Conservation (phyloP, 768 basidiomycete genomes). For the Leccinum boreale region DNA sequence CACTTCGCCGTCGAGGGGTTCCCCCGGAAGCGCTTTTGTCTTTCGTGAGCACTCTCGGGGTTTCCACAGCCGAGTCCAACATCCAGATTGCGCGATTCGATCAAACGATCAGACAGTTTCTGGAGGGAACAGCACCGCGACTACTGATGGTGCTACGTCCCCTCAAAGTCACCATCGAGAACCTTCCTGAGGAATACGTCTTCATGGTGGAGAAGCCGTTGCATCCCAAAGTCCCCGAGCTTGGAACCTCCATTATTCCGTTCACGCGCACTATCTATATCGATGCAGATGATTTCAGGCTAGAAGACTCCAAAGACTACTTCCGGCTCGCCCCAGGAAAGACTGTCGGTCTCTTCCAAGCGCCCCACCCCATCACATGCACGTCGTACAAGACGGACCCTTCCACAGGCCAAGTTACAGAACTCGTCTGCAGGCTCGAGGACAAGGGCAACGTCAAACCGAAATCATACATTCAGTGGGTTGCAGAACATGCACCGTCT, state of each 20-base stretch:
- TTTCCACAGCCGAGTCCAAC: conserved; percentile 79
- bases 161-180: conserved; percentile 88
- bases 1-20: conserved; percentile 89
- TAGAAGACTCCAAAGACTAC: conserved; percentile 90
- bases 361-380: conserved; percentile 88
- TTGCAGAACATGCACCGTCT: conserved; percentile 76
- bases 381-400: conserved; percentile 83
- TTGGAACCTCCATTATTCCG: conserved; percentile 78
- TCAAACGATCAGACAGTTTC: conserved; percentile 80
- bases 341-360: conserved; percentile 94
- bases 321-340: conserved; percentile 98
- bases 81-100: conserved; percentile 91
- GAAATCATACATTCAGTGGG: conserved; percentile 97
- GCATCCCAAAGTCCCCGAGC: conserved; percentile 89
- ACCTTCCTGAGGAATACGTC: conserved; percentile 82
- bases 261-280: conserved; percentile 91
- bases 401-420: conserved; percentile 65
- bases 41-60: conserved; percentile 92
- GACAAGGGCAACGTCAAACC: conserved; percentile 73
- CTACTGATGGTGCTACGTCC: conserved; percentile 90
- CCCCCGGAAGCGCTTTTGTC: conserved; percentile 95
- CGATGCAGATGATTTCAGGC: conserved; percentile 89
- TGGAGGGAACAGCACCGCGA: conserved; percentile 84
- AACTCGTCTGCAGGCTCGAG: conserved; percentile 79
- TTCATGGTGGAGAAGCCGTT: conserved; percentile 85